Base-by-base conservation (phyloP, 305 asterid genomes). In the Striga hermonthica region DNA sequence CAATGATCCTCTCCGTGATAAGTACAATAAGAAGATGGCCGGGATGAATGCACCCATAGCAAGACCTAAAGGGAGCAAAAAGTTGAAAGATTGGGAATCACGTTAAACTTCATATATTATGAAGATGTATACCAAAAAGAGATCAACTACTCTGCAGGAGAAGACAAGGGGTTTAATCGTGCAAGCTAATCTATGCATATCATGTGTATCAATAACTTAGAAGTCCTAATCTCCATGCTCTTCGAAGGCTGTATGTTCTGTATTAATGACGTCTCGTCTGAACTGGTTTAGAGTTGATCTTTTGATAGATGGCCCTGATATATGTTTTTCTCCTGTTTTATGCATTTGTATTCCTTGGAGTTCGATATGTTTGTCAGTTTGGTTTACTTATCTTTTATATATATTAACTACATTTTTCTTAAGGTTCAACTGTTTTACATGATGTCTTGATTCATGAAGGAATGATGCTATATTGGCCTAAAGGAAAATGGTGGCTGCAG, bases 41-140 rank as follows among this genome's bases (percentile, higher is more conserved):
- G 99, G 95, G 60, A 81, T 86, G 84, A 84, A 87, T 74, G 83
- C 91, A 2, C 95, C 95, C 34, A 84, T 93, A 36, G 83, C 77
- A 16, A 93, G 82, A 71, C 98, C 97, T 15, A 93, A 84, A 76
- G 97, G 97, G 57, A 87, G 95, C 87, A 92, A 86, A 85, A 93
- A 90, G 71, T 28, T 90, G 80, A 87, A 92, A 86, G 94, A 89
- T 63, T 92, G 95, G 95, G 95, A 86, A 64, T 35, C 71, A 0
- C 82, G 81, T 6, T 86, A 86, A 88, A 55, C 50, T n/a, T 71
- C 15, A 16, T 41, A 37, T 65, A 7, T 8, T 9, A 28, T 9
- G 34, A 12, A 35, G 59, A 12, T 47, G 4, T 43, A 43, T 43
- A 22, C n/a, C 12, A 43, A 43, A 43, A 43, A 2, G 49, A 43